Evolutionary conservation across 768 basidiomycete species (phyloP).

Genomic region (Leccinum obscurum): DNA sequence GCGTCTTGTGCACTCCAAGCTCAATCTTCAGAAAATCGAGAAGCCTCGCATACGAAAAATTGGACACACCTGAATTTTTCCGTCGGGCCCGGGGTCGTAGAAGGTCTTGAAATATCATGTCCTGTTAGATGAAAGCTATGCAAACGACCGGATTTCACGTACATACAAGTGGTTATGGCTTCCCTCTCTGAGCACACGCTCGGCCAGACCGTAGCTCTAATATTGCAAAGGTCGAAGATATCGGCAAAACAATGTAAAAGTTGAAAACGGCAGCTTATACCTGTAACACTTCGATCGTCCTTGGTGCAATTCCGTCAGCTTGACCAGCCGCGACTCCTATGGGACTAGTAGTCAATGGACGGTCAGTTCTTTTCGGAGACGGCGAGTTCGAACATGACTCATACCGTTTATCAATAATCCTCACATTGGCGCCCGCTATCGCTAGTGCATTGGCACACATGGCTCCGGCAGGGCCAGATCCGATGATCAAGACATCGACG

Average conservation of each 20-base stretch:
- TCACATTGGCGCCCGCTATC: not conserved
- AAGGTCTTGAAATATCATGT: not conserved
- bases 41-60: not conserved
- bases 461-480: not conserved
- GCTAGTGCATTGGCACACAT: not conserved
- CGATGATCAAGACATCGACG: not conserved
- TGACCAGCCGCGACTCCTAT: not conserved
- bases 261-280: not conserved
- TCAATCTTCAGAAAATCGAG: not conserved
- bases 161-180: not conserved
- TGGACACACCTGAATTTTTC: not conserved
- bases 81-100: not conserved
- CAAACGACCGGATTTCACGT: not conserved
- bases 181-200: not conserved
- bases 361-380: not conserved
- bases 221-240: not conserved
- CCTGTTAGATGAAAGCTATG: not conserved
- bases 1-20: not conserved
- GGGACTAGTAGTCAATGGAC: not conserved
- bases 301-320: not conserved
- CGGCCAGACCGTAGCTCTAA: not conserved
- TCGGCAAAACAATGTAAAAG: not conserved
- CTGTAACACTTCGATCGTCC: not conserved
- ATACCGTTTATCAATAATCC: conserved; percentile 1
- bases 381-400: not conserved